phyloP scores from a whole-genome alignment of 1,139 yeast species.

The Torulaspora pretoriensis region DNA sequence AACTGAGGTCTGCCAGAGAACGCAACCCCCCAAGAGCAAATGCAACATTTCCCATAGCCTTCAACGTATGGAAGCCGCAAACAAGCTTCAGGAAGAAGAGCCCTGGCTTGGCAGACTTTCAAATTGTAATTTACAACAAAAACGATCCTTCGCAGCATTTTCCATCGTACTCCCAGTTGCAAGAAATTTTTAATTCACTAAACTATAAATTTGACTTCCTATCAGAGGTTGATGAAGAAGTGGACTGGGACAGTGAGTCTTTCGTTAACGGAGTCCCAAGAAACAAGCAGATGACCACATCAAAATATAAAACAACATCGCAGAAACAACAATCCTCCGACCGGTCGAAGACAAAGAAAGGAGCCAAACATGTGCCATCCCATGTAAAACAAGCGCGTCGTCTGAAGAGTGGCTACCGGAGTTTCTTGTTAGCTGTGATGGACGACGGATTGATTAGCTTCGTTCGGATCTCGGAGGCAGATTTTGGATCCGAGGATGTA shows the following conservation, averaged over 20 bases:
- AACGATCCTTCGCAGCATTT: conserved; percentile 40
- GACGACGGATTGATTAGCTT: conserved; percentile 73
- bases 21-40: neutral
- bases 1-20: conserved; percentile 8
- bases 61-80: conserved; percentile 82
- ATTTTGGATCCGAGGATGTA: conserved; percentile 46
- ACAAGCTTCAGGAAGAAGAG: conserved; percentile 62
- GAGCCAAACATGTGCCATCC: conserved; percentile 34
- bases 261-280: conserved; percentile 31
- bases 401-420: conserved; percentile 47
- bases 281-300: conserved; percentile 19
- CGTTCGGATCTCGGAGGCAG: conserved; percentile 54
- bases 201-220: conserved; percentile 33
- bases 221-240: conserved; percentile 18
- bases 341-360: conserved; percentile 28
- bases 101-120: conserved; percentile 75
- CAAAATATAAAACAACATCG: conserved; percentile 25
- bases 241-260: conserved; percentile 26
- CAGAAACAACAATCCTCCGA: neutral
- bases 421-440: conserved; percentile 58
- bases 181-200: conserved; percentile 23
- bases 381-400: conserved; percentile 35
- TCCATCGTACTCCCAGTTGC: conserved; percentile 47
- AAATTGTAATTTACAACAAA: conserved; percentile 57
- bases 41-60: conserved; percentile 33